Percentiles rank a stretch among this genome's conserved stretches.
These are phyloP conservation scores for Jatropha multifida DNA, from an alignment of 441 rosid species.

Conservation along the genomic window DNA sequence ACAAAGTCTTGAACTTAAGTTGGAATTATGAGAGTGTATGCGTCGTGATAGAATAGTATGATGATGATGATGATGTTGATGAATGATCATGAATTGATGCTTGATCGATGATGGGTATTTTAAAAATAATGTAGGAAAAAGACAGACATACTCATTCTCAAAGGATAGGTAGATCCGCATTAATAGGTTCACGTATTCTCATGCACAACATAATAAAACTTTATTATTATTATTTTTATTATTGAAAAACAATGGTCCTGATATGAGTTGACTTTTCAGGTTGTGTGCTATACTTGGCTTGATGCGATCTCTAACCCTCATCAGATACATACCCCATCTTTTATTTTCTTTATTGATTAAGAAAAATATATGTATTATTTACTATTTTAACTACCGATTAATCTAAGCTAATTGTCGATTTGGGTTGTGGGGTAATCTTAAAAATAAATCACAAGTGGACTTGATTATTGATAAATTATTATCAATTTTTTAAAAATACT, in stretches of 20 bases:
- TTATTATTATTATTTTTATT: neutral
- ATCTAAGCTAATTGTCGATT: too few relatives aligned
- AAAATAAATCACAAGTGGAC: too few relatives aligned
- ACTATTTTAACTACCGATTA: too few relatives aligned
- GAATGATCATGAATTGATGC: neutral
- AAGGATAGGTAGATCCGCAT: slow-evolving; percentile 38
- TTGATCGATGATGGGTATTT: neutral
- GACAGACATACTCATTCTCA: slow-evolving; percentile 51
- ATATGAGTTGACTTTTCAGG: slow-evolving; percentile 42
- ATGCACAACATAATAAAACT: slow-evolving; percentile 28
- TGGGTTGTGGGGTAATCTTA: too few relatives aligned
- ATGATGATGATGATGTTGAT: neutral
- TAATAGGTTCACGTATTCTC: slow-evolving; percentile 47
- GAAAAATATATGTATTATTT: too few relatives aligned
- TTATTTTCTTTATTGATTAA: too few relatives aligned
- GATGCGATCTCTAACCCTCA: slow-evolving; percentile 26
- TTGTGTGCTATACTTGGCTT: slow-evolving; percentile 4
- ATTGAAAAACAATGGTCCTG: slow-evolving; percentile 22
- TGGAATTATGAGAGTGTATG: too few relatives aligned
- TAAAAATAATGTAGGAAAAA: slow-evolving; percentile 17
- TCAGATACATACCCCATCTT: too few relatives aligned
- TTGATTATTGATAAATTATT: too few relatives aligned
- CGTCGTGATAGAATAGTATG: neutral
- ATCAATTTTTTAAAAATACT: too few relatives aligned
- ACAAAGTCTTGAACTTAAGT: too few relatives aligned